Evolutionary conservation across 2,329 filamentous ascomycete genomes (phyloP).

Genomic region (Trichoderma harzianum): DNA sequence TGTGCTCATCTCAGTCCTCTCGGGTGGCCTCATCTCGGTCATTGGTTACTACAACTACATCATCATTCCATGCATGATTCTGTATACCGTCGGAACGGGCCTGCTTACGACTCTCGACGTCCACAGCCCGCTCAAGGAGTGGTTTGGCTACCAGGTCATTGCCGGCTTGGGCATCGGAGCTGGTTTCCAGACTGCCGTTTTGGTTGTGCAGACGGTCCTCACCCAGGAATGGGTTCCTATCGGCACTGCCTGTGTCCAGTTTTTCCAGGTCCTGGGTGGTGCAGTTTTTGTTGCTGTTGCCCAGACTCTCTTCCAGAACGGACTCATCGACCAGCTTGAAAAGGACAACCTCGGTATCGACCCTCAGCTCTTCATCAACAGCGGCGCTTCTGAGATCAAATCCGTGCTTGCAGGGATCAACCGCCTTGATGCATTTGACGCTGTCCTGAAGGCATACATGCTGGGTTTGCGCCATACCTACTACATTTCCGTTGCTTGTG

Average conservation of each 20-base stretch:
- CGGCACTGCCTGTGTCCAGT: constrained; percentile 51
- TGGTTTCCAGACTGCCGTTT: constrained; percentile 46
- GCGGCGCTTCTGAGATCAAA: constrained; percentile 50
- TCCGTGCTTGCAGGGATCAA: constrained; percentile 41
- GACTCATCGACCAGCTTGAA: constrained; percentile 52
- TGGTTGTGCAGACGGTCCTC: constrained; percentile 52
- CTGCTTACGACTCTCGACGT: constrained; percentile 53
- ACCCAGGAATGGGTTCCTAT: constrained; percentile 47
- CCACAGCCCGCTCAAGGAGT: constrained; percentile 44
- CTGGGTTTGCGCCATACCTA: constrained; percentile 48
- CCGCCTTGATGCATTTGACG: constrained; percentile 39
- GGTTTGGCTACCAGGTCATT: constrained; percentile 59
- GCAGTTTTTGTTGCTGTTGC: constrained; percentile 63
- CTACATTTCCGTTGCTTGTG: constrained; percentile 50
- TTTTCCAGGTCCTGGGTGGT: constrained; percentile 64
- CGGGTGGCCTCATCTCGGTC: constrained; percentile 41
- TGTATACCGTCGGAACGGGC: constrained; percentile 47
- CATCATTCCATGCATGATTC: constrained; percentile 41
- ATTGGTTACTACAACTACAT: constrained; percentile 42
- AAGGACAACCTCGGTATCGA: constrained; percentile 44
- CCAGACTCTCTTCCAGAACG: constrained; percentile 66
- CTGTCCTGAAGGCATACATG: constrained; percentile 49
- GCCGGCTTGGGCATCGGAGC: constrained; percentile 51
- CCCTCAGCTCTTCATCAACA: constrained; percentile 47
- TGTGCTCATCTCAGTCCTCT: constrained; percentile 45